Evolutionary conservation across 345 rosid species (phyloP), one percentile per base, ranked within the genome.

Genomic region (Camelina neglecta): DNA sequence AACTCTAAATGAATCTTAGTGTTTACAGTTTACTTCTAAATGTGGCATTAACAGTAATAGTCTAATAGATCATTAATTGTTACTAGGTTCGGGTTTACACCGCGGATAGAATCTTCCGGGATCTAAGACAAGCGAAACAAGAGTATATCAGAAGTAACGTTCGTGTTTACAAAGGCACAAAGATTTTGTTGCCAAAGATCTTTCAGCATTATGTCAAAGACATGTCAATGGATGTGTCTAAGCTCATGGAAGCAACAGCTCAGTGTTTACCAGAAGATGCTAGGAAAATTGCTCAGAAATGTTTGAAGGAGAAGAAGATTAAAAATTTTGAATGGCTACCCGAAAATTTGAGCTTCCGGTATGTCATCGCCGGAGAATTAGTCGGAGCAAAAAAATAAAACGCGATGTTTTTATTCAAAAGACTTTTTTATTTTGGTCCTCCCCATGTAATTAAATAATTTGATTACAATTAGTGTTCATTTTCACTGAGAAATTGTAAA

Each of bases 71-170:
- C 24, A 18, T 60, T 55, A 41, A 18, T 60, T 59, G 42, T 26
- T 53, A 39, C 47, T 75, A 90, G 96, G 91, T 90, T 71, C 90
- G 88, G 24, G 88, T 87, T 21, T 92, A 88, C 74, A 81, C 85
- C 0, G 86, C 90, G 7, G 80, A 86, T 80, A 84, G 60, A 58
- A 84, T 90, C 54, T 92, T 92, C 63, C 49, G 79, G 11, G 93
- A 90, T 67, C 82, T 92, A 48, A 87, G 84, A 76, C 79, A 78
- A 55, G 92, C 91, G 0, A 88, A 81, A 57, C 85, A 83, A 65
- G 94, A 87, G 75, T 90, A 80, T 79, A 81, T 90, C 3, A 83
- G 75, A 81, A 83, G 86, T 13, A 86, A 80, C 45, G 86, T 86
- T 16, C 78, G 81, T 65, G 83, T 86, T 41, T 80, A 87, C 74